Conservation (phyloP, 306 rosid species). For the Cucurbita ficifolia region DNA sequence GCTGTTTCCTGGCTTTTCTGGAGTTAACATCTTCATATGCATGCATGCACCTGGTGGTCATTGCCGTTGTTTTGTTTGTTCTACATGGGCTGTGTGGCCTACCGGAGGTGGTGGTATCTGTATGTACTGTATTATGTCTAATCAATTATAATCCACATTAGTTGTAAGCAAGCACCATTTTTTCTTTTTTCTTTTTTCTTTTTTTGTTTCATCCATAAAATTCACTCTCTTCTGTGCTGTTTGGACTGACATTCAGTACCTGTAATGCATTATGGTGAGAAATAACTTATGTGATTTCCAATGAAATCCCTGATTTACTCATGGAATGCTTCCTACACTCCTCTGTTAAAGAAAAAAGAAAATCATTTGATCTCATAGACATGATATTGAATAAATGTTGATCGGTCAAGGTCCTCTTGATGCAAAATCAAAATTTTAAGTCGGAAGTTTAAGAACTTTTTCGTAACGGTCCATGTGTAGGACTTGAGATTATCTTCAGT, state of each 20-base stretch:
- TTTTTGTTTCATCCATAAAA: not conserved
- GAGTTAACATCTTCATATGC: constrained; percentile 4
- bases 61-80: not conserved
- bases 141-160: not conserved
- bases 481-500: no score
- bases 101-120: constrained; percentile 15
- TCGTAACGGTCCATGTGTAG: no score
- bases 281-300: constrained; percentile 14
- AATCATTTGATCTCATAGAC: no score
- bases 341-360: no score
- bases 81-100: constrained; percentile 1
- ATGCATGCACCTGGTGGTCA: constrained; percentile 14
- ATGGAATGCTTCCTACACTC: not conserved
- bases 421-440: no score
- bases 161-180: not conserved
- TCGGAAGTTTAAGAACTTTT: no score
- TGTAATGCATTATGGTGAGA: constrained; percentile 15
- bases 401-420: no score
- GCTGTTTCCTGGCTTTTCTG: not conserved
- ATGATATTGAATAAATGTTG: no score
- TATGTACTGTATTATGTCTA: constrained; percentile 9
- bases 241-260: constrained; percentile 14
- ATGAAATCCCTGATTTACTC: constrained; percentile 14
- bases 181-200: not conserved
- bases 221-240: constrained; percentile 15